Base-by-base conservation (phyloP, 352 stramenopile genomes). In the Pythium vanterpoolii region DNA sequence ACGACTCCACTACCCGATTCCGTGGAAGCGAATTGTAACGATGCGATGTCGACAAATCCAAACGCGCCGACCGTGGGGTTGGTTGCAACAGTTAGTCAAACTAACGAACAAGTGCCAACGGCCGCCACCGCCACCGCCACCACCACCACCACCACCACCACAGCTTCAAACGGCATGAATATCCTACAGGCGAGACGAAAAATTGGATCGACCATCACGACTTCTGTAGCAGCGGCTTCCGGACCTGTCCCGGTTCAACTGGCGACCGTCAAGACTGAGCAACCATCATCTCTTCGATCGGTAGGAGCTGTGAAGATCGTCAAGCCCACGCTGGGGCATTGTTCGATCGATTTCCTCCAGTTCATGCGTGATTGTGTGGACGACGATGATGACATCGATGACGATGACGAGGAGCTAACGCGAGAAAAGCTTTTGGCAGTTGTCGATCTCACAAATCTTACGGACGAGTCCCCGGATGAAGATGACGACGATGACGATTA, bases 371-470 rank as follows among this genome's bases (percentile, higher is more conserved):
- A 71, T 6, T 61, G 39, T 36, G 46, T 62, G 5, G 48, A 73
- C 21, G 70, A 77, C 21, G 76, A 82, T 21, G 68, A 66, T 0
- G 58, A 45, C 4, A 27, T 66, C 11, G 61, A 72, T 7, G 69
- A 72, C 7, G 69, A 77, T 9, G 71, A 84, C 19, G 72, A 79
- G 4, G 77, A 81, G 9, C 57, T 76, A 57, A 60, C 68, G 26
- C 68, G 75, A 39, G 28, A 73, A 7, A 76, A 74, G 33, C 60
- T 88, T 2, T 53, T 88, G 18, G 66, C 84, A 44, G 68, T 87
- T 8, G 76, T 90, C 38, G 80, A 90, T 30, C 51, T 90, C 27
- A 87, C 80, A 2, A 79, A 75, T 48, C 52, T 86, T 31, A 84
- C 72, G 30, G 77, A 87, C 39, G 82, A 77, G 2, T 68, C 61